phyloP scores from a whole-genome alignment of 768 basidiomycete species.

The Termitomyces sp. region DNA sequence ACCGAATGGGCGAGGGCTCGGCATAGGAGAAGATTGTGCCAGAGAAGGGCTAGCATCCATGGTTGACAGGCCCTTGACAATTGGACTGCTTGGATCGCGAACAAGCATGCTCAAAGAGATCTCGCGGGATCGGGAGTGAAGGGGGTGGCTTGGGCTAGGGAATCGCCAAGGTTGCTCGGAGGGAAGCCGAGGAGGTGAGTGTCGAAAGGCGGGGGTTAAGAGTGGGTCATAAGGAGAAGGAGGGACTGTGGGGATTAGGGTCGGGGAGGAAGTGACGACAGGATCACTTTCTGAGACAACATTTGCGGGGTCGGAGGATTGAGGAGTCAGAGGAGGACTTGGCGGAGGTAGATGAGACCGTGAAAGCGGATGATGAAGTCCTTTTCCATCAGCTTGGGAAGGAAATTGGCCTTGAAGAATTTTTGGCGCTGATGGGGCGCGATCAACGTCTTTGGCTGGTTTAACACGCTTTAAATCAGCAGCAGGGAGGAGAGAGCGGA shows the following conservation, averaged over 20 bases:
- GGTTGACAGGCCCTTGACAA: conserved; percentile 28
- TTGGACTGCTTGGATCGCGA: conserved; percentile 46
- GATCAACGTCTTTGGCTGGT: conserved; percentile 11
- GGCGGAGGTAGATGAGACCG: conserved; percentile 18
- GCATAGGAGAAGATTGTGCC: conserved; percentile 32
- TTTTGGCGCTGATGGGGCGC: conserved; percentile 19
- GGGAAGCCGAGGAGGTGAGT: conserved; percentile 70
- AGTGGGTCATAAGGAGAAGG: conserved; percentile 76
- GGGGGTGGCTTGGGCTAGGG: conserved; percentile 74
- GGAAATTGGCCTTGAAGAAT: conserved; percentile 22
- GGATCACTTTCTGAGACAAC: conserved; percentile 15
- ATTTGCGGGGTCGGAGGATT: conserved; percentile 28
- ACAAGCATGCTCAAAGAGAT: conserved; percentile 64
- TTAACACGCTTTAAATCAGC: conserved; percentile 21
- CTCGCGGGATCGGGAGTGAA: conserved; percentile 63
- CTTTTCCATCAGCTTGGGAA: conserved; percentile 15
- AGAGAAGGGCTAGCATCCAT: conserved; percentile 27
- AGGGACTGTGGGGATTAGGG: conserved; percentile 36
- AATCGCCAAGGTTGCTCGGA: conserved; percentile 83
- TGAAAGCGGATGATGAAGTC: conserved; percentile 14
- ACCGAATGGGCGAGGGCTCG: conserved; percentile 19
- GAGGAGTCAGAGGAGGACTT: conserved; percentile 36
- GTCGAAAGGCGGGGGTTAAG: conserved; percentile 72
- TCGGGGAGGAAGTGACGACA: conserved; percentile 27
- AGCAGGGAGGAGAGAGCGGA: conserved; percentile 31